Evolutionary conservation across 352 stramenopile genomes (phyloP).

Genomic region (Phytophthora pinifolia): DNA sequence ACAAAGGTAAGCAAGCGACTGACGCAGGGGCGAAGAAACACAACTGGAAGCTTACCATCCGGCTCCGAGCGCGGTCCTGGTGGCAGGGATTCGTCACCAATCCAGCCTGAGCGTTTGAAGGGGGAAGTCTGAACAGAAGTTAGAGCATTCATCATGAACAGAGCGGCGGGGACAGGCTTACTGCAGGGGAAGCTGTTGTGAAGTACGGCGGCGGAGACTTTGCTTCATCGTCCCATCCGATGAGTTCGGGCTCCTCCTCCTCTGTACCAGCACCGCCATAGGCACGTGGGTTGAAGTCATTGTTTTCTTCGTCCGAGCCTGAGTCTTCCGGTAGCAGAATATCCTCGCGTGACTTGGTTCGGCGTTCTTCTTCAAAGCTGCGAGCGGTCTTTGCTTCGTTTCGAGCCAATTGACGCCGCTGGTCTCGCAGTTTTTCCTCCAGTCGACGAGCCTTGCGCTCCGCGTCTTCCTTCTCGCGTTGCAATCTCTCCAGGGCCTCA

Average conservation of each 20-base stretch:
- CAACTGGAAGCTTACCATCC: conserved; percentile 8
- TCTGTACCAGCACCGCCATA: conserved; percentile 13
- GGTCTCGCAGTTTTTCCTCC: conserved; percentile 40
- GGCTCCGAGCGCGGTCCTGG: conserved; percentile 10
- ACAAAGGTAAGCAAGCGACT: not conserved
- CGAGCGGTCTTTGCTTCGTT: conserved; percentile 16
- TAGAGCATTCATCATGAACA: not conserved
- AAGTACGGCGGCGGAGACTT: conserved; percentile 25
- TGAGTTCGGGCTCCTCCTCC: conserved; percentile 18
- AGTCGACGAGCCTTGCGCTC: conserved; percentile 34
- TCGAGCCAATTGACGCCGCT: conserved; percentile 28
- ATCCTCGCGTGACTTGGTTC: conserved; percentile 3
- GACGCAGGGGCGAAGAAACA: not conserved
- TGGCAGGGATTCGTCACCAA: conserved; percentile 19
- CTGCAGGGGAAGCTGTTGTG: conserved; percentile 15
- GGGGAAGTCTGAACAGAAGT: conserved; percentile 22
- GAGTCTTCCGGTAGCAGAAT: conserved; percentile 21
- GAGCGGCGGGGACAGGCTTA: not conserved
- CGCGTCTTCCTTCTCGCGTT: conserved; percentile 12
- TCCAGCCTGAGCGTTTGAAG: conserved; percentile 29
- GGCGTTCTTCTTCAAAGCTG: not conserved
- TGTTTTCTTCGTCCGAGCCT: conserved; percentile 10
- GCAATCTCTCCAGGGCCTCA: conserved; percentile 17
- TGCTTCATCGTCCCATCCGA: conserved; percentile 21
- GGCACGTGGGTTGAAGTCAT: conserved; percentile 4